phyloP scores from a whole-genome alignment of 192 early-diverging fungal genomes.

The Chytriomyces hyalinus region DNA sequence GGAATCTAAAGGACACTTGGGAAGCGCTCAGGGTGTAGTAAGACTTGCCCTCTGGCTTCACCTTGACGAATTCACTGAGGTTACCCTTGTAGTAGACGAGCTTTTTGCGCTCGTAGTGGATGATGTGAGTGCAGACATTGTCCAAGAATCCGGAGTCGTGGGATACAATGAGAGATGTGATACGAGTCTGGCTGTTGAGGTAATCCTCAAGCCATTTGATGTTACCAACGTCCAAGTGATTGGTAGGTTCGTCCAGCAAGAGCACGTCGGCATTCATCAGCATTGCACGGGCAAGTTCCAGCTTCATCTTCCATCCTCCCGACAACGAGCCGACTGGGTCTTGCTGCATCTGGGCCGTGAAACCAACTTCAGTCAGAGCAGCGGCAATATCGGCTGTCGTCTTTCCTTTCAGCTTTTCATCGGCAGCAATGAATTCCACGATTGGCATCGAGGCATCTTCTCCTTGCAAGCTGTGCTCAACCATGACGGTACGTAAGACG shows the following conservation, averaged over 20 bases:
- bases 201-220: conserved; percentile 81
- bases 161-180: conserved; percentile 78
- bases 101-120: conserved; percentile 79
- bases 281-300: conserved; percentile 65
- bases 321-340: conserved; percentile 56
- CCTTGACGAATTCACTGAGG: conserved; percentile 75
- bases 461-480: conserved; percentile 61
- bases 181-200: conserved; percentile 63
- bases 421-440: conserved; percentile 55
- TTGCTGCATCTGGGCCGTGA: conserved; percentile 45
- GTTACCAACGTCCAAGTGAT: conserved; percentile 80
- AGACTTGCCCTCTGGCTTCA: conserved; percentile 73
- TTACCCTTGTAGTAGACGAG: conserved; percentile 81
- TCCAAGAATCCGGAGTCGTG: conserved; percentile 84
- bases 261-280: conserved; percentile 81
- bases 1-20: conserved; percentile 75
- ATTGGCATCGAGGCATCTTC: conserved; percentile 50
- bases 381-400: conserved; percentile 37
- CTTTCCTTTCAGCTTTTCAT: conserved; percentile 40
- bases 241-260: conserved; percentile 92
- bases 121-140: conserved; percentile 79
- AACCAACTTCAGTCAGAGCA: conserved; percentile 54
- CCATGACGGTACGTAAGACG: conserved; percentile 54
- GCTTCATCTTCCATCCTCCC: conserved; percentile 71
- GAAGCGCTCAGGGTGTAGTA: conserved; percentile 77